Evolutionary conservation across 345 rosid species (phyloP).

Genomic region (Limnanthes douglasii): DNA sequence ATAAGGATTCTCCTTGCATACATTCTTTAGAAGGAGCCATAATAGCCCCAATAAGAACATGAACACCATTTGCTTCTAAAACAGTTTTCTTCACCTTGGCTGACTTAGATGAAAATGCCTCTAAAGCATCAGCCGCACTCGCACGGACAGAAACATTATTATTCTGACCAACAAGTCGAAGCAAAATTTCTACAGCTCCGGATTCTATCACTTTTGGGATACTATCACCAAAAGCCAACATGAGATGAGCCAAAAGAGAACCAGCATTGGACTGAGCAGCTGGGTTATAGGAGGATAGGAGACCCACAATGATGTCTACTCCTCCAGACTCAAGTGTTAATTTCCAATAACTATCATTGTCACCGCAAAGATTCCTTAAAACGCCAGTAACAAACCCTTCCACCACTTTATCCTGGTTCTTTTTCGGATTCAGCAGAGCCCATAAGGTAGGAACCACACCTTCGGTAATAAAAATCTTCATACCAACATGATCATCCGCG

Average conservation of each 20-base stretch:
- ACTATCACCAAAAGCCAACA: conserved; percentile 49
- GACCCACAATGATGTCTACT: conserved; percentile 49
- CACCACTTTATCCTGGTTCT: conserved; percentile 54
- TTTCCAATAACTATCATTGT: conserved; percentile 62
- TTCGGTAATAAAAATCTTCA: conserved; percentile 76
- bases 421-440: conserved; percentile 51
- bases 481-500: conserved; percentile 72
- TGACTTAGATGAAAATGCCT: conserved; percentile 63
- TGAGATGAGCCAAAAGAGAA: conserved; percentile 67
- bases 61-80: conserved; percentile 50
- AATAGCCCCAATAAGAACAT: conserved; percentile 53
- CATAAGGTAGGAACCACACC: conserved; percentile 73
- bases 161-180: conserved; percentile 39
- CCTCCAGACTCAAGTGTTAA: conserved; percentile 63
- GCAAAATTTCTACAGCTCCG: conserved; percentile 55
- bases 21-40: conserved; percentile 79
- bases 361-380: conserved; percentile 72
- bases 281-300: conserved; percentile 60
- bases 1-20: conserved; percentile 60
- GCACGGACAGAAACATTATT: conserved; percentile 50
- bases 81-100: conserved; percentile 37
- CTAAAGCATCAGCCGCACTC: conserved; percentile 71
- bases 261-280: conserved; percentile 79
- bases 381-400: conserved; percentile 81
- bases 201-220: conserved; percentile 54